Conservation (phyloP, 2,329 filamentous ascomycete genomes). For the Penicillium sp. region DNA sequence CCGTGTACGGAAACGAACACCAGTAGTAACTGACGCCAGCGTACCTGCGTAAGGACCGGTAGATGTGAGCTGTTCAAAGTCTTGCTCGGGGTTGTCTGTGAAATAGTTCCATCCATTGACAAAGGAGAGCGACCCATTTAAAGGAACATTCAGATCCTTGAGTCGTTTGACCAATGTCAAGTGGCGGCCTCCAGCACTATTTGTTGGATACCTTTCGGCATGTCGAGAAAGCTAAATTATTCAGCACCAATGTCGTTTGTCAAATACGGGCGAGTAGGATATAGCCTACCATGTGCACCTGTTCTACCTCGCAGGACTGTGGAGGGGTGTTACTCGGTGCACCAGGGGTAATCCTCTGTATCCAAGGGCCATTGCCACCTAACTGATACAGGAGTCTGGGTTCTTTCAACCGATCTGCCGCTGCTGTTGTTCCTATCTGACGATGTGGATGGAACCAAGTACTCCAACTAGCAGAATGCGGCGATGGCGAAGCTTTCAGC, state of each 20-base stretch:
- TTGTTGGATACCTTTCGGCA: constrained; percentile 55
- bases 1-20: constrained; percentile 50
- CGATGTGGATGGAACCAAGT: constrained; percentile 17
- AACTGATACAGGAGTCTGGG: constrained; percentile 54
- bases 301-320: constrained; percentile 49
- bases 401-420: constrained; percentile 14
- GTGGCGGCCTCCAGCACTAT: constrained; percentile 47
- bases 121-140: constrained; percentile 53
- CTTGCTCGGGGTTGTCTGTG: constrained; percentile 38
- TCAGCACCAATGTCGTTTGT: background rate
- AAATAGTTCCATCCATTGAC: constrained; percentile 55
- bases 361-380: constrained; percentile 55
- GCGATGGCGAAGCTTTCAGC: too few relatives aligned
- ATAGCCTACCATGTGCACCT: constrained; percentile 54
- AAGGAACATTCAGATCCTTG: constrained; percentile 33
- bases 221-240: constrained; percentile 52
- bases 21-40: constrained; percentile 52
- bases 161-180: constrained; percentile 48
- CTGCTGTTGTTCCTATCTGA: background rate
- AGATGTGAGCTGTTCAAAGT: constrained; percentile 53
- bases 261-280: background rate
- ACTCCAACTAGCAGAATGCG: constrained; percentile 16
- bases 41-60: constrained; percentile 56
- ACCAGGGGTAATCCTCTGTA: constrained; percentile 40
- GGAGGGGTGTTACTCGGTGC: constrained; percentile 42